phyloP scores from a whole-genome alignment of 1,284 basidiomycete genomes.

The Hemileia vastatrix region DNA sequence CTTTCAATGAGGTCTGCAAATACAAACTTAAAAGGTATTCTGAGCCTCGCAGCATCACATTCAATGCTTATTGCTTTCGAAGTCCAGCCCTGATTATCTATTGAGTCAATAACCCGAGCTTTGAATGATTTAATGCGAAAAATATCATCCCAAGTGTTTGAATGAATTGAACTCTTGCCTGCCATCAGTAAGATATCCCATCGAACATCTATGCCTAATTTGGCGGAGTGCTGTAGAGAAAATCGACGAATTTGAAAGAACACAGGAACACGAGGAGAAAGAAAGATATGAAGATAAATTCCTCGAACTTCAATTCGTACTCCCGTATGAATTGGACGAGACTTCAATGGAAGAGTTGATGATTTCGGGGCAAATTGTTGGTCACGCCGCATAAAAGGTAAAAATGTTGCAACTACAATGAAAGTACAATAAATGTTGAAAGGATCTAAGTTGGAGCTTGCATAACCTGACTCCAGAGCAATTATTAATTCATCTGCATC shows the following conservation, averaged over 20 bases:
- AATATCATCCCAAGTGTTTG: constrained; percentile 67
- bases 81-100: constrained; percentile 38
- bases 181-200: constrained; percentile 47
- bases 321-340: constrained; percentile 6
- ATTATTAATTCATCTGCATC: constrained; percentile 14
- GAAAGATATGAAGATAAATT: constrained; percentile 17
- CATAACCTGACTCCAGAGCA: constrained; percentile 6
- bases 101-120: constrained; percentile 45
- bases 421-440: constrained; percentile 65
- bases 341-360: constrained; percentile 26
- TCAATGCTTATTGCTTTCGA: constrained; percentile 46
- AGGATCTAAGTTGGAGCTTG: constrained; percentile 51
- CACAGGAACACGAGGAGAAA: constrained; percentile 21
- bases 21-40: constrained; percentile 69
- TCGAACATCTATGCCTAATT: constrained; percentile 31
- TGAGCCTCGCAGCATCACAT: constrained; percentile 60
- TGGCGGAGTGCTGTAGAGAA: constrained; percentile 26
- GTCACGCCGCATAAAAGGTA: constrained; percentile 42
- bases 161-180: constrained; percentile 46
- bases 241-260: constrained; percentile 18
- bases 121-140: constrained; percentile 56
- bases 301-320: constrained; percentile 29
- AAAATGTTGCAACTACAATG: constrained; percentile 56
- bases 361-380: background rate
- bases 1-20: constrained; percentile 49